A percentile compares a stretch with the other conserved stretches of the same genome.
phyloP scores from a whole-genome alignment of 1,284 basidiomycete genomes.

The Violaceomyces palustris region DNA sequence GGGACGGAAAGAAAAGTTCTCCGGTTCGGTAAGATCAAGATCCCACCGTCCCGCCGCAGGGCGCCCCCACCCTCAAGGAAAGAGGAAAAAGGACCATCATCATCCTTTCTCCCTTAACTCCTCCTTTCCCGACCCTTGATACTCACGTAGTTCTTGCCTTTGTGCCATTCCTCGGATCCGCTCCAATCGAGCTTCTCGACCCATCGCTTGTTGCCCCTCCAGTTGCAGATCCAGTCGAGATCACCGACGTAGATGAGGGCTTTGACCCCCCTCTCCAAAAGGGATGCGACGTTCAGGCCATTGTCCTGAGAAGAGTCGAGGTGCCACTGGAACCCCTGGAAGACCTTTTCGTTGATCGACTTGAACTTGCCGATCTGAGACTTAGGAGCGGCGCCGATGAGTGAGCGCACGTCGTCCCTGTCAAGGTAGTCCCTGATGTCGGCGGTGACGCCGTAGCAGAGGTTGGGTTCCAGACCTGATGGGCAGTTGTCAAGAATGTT shows the following conservation, averaged over 20 bases:
- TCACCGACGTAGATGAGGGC: conserved; percentile 68
- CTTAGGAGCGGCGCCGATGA: conserved; percentile 31
- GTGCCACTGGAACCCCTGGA: conserved; percentile 8
- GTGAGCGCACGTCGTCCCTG: conserved; percentile 33
- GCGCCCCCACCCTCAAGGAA: too few relatives aligned
- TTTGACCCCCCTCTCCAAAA: conserved; percentile 69
- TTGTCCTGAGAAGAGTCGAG: conserved; percentile 26
- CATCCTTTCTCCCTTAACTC: too few relatives aligned
- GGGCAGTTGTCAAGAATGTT: conserved; percentile 41
- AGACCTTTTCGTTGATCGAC: conserved; percentile 28
- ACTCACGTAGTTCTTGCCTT: conserved; percentile 20
- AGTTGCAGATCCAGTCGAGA: conserved; percentile 51
- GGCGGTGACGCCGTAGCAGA: conserved; percentile 35
- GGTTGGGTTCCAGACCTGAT: conserved; percentile 23
- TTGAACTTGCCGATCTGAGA: conserved; percentile 35
- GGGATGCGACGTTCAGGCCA: conserved; percentile 60
- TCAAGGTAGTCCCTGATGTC: conserved; percentile 42
- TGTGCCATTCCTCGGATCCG: conserved; percentile 6
- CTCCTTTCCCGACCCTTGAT: not conserved
- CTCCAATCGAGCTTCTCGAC: conserved; percentile 24
- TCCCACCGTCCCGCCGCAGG: too few relatives aligned
- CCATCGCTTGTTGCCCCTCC: conserved; percentile 29
- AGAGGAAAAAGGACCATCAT: too few relatives aligned
- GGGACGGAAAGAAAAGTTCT: not conserved
- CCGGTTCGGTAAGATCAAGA: not conserved